Percentiles rank a stretch among this genome's conserved stretches.
Conservation (phyloP, 129 eudicot genomes). For the Deinandra increscens region DNA sequence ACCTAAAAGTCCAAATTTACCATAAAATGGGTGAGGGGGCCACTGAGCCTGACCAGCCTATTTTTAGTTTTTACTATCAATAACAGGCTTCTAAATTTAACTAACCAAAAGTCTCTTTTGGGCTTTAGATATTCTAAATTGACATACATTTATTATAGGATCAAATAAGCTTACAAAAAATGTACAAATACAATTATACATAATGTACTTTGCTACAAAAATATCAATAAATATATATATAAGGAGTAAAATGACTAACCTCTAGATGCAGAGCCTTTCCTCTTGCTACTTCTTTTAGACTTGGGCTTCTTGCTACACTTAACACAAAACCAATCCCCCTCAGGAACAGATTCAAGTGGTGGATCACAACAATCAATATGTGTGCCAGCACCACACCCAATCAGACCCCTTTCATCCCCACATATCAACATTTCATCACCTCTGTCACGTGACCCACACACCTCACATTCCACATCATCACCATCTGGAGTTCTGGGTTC, state of each 20-base stretch:
- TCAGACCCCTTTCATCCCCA: constrained; percentile 60
- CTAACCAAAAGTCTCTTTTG: no score
- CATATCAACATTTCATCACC: constrained; percentile 88
- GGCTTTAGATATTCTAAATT: no score
- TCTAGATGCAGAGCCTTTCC: constrained; percentile 26
- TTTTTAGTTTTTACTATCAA: no score
- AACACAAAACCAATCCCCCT: constrained; percentile 83
- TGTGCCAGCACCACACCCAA: constrained; percentile 75
- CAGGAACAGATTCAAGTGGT: constrained; percentile 64
- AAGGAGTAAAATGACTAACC: constrained; percentile 19
- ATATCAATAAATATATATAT: no score
- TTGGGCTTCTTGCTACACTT: constrained; percentile 35
- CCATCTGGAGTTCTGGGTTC: constrained; percentile 29
- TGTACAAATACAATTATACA: neutral
- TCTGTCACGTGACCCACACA: constrained; percentile 68
- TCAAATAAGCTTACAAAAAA: neutral
- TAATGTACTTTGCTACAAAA: neutral
- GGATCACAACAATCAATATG: constrained; percentile 89
- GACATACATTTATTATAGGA: no score
- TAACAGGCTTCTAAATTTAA: no score
- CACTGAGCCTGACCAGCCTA: no score
- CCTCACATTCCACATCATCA: constrained; percentile 56
- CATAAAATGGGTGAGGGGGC: no score
- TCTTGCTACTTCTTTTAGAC: constrained; percentile 30
- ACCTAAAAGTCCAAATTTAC: no score